phyloP scores from a whole-genome alignment of 768 basidiomycete genomes.

The Trametes punicea region DNA sequence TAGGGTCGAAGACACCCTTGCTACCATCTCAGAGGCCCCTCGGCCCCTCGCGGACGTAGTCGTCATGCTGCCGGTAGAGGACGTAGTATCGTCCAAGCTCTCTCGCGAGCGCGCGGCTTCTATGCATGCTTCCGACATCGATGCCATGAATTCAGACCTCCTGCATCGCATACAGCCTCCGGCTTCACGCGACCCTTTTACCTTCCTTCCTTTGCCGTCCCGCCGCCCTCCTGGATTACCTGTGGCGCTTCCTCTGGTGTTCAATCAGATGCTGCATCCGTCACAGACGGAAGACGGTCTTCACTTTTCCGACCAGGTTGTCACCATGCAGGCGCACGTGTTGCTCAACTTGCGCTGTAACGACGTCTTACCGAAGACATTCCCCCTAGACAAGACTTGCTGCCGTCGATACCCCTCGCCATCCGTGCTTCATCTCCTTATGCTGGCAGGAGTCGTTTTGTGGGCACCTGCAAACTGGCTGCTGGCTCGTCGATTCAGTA shows the following conservation, averaged over 20 bases:
- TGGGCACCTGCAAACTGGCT: conserved; percentile 50
- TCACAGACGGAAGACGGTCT: conserved; percentile 81
- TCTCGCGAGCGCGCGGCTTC: conserved; percentile 58
- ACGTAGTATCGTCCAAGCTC: conserved; percentile 64
- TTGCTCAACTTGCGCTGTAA: conserved; percentile 84
- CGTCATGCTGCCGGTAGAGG: conserved; percentile 75
- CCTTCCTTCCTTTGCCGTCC: conserved; percentile 23
- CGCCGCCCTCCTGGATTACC: conserved; percentile 26
- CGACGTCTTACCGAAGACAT: conserved; percentile 76
- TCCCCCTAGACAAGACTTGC: conserved; percentile 53
- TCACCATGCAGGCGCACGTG: conserved; percentile 70
- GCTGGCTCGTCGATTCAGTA: conserved; percentile 30
- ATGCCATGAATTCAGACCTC: conserved; percentile 89
- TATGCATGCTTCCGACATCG: conserved; percentile 76
- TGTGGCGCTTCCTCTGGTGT: conserved; percentile 67
- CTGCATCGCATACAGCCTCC: conserved; percentile 55
- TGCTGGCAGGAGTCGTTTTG: conserved; percentile 45
- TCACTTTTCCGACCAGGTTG: conserved; percentile 65
- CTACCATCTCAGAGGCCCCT: conserved; percentile 37
- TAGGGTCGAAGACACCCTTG: conserved; percentile 65
- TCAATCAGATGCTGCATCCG: conserved; percentile 75
- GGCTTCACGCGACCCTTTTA: conserved; percentile 28
- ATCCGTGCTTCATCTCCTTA: conserved; percentile 49
- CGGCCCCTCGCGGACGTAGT: conserved; percentile 62
- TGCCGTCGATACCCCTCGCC: conserved; percentile 76